These are phyloP conservation scores for Phytophthora capsici DNA, from an alignment of 352 stramenopile species.

Conservation along the genomic window DNA sequence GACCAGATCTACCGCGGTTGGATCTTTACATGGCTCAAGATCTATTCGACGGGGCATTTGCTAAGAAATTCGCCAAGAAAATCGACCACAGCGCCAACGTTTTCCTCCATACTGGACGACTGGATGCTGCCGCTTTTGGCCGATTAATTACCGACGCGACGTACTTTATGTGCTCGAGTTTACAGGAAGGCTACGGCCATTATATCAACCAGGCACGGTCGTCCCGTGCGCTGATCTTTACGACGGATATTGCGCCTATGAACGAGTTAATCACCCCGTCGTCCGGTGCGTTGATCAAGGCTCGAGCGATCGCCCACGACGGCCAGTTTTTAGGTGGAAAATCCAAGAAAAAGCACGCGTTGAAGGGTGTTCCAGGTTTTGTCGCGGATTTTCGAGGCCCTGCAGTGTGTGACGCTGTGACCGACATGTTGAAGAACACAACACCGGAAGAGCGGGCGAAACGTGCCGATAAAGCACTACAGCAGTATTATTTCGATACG, in stretches of 20 bases:
- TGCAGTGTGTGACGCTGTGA: conserved; percentile 54
- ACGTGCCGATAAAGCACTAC: conserved; percentile 41
- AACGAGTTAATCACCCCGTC: conserved; percentile 59
- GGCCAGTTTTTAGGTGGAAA: conserved; percentile 47
- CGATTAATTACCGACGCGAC: conserved; percentile 45
- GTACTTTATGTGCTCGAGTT: conserved; percentile 61
- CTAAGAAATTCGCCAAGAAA: conserved; percentile 24
- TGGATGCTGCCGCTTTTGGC: conserved; percentile 46
- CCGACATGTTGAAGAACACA: conserved; percentile 41
- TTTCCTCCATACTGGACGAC: conserved; percentile 36
- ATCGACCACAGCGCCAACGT: conserved; percentile 40
- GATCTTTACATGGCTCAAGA: conserved; percentile 48
- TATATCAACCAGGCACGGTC: conserved; percentile 73
- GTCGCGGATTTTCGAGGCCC: conserved; percentile 42
- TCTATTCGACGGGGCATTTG: conserved; percentile 38
- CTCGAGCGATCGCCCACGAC: conserved; percentile 20
- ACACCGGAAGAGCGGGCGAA: conserved; percentile 37
- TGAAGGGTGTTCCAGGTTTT: conserved; percentile 47
- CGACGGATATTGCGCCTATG: conserved; percentile 62
- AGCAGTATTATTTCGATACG: conserved; percentile 72
- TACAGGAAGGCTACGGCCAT: conserved; percentile 64
- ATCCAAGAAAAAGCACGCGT: conserved; percentile 35
- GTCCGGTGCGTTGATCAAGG: conserved; percentile 49
- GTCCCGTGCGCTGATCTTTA: conserved; percentile 51
- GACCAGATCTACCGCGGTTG: conserved; percentile 40